Conservation (phyloP, 257 asterid genomes). For the Solanum okadae region DNA sequence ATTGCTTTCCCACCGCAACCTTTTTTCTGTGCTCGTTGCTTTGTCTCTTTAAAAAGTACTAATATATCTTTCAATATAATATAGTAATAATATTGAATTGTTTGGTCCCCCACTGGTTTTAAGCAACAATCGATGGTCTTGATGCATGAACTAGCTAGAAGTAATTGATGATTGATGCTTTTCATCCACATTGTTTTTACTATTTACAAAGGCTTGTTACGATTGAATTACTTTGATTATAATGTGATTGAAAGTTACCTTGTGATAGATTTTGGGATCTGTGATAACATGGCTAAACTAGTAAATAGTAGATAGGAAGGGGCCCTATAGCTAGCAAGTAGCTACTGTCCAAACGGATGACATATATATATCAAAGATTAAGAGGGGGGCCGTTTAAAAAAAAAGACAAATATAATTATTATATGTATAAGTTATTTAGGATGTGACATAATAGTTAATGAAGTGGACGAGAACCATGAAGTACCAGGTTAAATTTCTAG, state of each 20-base stretch:
- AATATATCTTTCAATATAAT: background rate
- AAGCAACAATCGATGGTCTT: background rate
- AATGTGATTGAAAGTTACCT: background rate
- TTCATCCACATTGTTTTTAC: background rate
- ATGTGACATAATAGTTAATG: background rate
- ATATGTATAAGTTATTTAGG: background rate
- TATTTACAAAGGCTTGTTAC: background rate
- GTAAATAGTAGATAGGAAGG: background rate
- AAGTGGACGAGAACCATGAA: background rate
- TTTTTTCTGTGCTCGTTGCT: background rate
- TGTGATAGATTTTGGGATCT: background rate
- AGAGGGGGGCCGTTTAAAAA: background rate
- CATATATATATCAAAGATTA: background rate
- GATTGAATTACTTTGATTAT: background rate
- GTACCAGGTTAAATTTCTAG: background rate
- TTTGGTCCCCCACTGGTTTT: background rate
- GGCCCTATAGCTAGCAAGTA: background rate
- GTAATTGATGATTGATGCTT: background rate
- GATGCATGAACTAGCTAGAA: background rate
- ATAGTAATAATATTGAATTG: background rate
- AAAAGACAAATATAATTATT: background rate
- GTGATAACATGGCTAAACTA: background rate
- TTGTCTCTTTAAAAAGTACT: background rate
- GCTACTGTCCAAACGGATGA: background rate
- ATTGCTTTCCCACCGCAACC: conserved; percentile 11